Evolutionary conservation across 2,329 filamentous ascomycete genomes (phyloP), one percentile per base, ranked within the genome.

Genomic region (Curvularia verruculosa): DNA sequence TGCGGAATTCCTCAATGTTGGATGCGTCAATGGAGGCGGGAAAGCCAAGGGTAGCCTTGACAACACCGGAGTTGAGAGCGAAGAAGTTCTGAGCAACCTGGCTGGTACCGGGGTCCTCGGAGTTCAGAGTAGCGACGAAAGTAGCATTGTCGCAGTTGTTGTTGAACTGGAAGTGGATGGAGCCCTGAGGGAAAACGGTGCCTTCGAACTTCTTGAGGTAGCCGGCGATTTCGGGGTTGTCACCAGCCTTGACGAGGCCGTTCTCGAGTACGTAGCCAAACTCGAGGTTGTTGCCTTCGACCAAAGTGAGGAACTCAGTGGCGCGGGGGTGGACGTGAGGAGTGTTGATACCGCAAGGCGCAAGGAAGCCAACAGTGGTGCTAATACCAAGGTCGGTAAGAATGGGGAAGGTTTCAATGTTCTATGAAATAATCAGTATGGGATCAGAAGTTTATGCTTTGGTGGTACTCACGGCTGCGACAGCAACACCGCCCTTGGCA

Each of bases 401-500:
- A 54, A 77, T 73, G 34, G 77, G 77, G 61, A 79, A 78, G 47
- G 60, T 75, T 29, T 73, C 72, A 54, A 75, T 69, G 61, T 76
- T 77, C 58, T 75, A 61, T 10, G 3, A 21, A 9, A n/a, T n/a
- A 3, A 13, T 58, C 21, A 34, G 21, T 46, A 52, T 18, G 58
- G 41, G 26, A 41, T 1, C 10, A 34, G 23, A 3, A 1, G 3
- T 39, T 28, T 3, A 1, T 4, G 3, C 1, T 34, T 9, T n/a
- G 12, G n/a, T 29, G 4, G 15, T 13, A 58, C 61, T 56, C 54
- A 70, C 64, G n/a, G 71, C 71, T 47, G 68, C 47, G 40, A 70
- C 69, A n/a, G 61, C 61, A 15, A 61, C 64, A 15, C 69, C 70
- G 43, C 70, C 88, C 74, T 89, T 89, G 62, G 83, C 87, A 49